Evolutionary conservation across 164 flowering plant genomes (phyloP).

Genomic region (Cinnamomum micranthum): DNA sequence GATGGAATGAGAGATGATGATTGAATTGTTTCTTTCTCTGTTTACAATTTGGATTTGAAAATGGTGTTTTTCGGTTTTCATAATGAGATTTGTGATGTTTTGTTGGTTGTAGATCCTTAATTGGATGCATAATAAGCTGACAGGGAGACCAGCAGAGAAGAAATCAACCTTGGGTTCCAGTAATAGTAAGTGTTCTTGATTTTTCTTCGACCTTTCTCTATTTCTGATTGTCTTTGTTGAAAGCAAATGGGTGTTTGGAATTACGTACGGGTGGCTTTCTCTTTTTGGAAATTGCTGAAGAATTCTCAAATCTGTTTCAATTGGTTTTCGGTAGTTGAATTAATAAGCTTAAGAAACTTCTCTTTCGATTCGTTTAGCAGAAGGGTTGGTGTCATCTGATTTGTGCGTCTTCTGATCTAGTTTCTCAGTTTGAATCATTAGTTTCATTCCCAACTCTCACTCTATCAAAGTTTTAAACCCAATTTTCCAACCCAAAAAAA

Average conservation of each 20-base stretch:
- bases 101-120: constrained; percentile 35
- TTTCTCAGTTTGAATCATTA: too few species aligned
- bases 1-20: too few species aligned
- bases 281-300: neutral
- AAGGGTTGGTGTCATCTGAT: too few species aligned
- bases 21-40: too few species aligned
- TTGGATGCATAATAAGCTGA: constrained; percentile 63
- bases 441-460: too few species aligned
- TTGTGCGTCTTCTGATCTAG: too few species aligned
- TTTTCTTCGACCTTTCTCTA: neutral
- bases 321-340: neutral
- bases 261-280: neutral
- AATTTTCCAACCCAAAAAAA: too few species aligned
- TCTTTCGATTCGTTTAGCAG: too few species aligned
- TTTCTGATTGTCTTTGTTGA: neutral
- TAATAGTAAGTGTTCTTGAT: constrained; percentile 4
- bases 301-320: neutral
- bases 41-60: neutral
- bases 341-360: too few species aligned
- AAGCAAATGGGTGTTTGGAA: neutral
- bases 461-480: too few species aligned
- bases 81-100: neutral
- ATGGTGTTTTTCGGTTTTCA: neutral
- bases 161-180: constrained; percentile 18
- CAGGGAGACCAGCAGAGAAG: constrained; percentile 26